Percentiles rank a stretch among this genome's conserved stretches.
Conservation (phyloP, 345 rosid species). For the Arabidopsis arenosa region DNA sequence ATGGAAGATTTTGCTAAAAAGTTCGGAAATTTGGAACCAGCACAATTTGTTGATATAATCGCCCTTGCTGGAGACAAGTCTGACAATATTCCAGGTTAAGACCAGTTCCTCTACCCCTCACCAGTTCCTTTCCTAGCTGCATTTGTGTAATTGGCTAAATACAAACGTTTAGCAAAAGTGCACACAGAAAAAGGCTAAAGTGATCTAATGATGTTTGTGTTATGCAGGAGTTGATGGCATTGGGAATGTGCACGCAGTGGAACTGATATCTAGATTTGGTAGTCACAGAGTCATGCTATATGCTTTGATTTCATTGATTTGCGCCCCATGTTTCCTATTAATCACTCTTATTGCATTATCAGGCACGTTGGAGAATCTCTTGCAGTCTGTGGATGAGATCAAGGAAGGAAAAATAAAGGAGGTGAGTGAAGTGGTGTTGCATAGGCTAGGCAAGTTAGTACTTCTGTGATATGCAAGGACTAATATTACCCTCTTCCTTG, state of each 20-base stretch:
- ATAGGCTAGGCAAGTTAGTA: slow-evolving; percentile 11
- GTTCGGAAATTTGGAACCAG: slow-evolving; percentile 73
- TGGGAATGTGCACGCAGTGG: slow-evolving; percentile 76
- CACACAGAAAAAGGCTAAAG: not conserved
- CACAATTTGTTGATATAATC: slow-evolving; percentile 86
- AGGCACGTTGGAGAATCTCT: slow-evolving; percentile 81
- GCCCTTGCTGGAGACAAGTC: slow-evolving; percentile 83
- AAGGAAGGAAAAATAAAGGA: slow-evolving; percentile 64
- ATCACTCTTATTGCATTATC: slow-evolving; percentile 26
- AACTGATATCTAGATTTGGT: slow-evolving; percentile 81
- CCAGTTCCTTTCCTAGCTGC: not conserved
- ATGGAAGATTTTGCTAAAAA: slow-evolving; percentile 86
- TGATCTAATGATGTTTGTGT: slow-evolving; percentile 27
- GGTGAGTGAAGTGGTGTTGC: slow-evolving; percentile 48
- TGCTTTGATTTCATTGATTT: slow-evolving; percentile 21
- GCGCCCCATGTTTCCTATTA: not conserved
- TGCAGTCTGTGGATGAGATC: slow-evolving; percentile 73
- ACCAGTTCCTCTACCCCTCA: not conserved
- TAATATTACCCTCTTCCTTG: slow-evolving; percentile 12
- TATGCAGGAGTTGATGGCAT: slow-evolving; percentile 88
- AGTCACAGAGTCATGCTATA: slow-evolving; percentile 33
- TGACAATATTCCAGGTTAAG: slow-evolving; percentile 91
- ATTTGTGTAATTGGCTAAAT: slow-evolving; percentile 12
- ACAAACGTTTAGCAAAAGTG: slow-evolving; percentile 11
- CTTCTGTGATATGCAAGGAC: slow-evolving; percentile 23